phyloP scores from a whole-genome alignment of 2,329 filamentous ascomycete species.

The Trichophyton schoenleinii region DNA sequence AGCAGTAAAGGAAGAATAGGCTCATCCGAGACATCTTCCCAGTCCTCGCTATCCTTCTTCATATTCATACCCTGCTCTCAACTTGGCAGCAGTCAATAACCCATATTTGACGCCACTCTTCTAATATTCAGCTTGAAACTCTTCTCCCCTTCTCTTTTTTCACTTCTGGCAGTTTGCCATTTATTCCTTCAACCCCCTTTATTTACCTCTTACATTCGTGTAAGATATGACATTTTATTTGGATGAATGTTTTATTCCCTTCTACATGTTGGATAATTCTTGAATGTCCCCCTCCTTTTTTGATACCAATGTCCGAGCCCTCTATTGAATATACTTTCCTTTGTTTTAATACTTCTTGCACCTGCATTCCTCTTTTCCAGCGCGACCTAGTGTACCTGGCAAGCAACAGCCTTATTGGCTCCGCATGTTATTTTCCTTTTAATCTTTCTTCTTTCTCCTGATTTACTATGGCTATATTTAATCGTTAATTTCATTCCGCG shows the following conservation, averaged over 20 bases:
- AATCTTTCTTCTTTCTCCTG: neutral
- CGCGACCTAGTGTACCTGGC: neutral
- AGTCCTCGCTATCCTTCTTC: conserved; percentile 11
- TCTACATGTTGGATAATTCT: conserved; percentile 4
- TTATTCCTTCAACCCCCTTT: conserved; percentile 5
- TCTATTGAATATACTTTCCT: neutral
- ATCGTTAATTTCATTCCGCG: neutral
- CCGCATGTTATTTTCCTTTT: neutral
- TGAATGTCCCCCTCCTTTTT: neutral
- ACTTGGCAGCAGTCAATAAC: neutral
- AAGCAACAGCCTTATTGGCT: neutral
- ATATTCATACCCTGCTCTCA: neutral
- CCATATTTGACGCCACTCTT: neutral
- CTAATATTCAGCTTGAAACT: conserved; percentile 12
- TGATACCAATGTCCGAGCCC: neutral
- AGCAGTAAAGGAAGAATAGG: conserved; percentile 26
- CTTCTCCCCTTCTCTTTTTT: conserved; percentile 12
- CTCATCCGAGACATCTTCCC: conserved; percentile 14
- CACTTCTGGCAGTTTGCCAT: conserved; percentile 10
- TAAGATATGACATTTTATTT: conserved; percentile 2
- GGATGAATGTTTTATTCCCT: neutral
- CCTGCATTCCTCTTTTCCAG: neutral
- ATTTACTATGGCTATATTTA: neutral
- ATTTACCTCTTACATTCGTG: conserved; percentile 9
- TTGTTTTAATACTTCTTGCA: neutral